Percentiles rank a stretch among this genome's conserved stretches.
Evolutionary conservation across 2,329 filamentous ascomycete genomes (phyloP).

Genomic region (Xylariales sp.): DNA sequence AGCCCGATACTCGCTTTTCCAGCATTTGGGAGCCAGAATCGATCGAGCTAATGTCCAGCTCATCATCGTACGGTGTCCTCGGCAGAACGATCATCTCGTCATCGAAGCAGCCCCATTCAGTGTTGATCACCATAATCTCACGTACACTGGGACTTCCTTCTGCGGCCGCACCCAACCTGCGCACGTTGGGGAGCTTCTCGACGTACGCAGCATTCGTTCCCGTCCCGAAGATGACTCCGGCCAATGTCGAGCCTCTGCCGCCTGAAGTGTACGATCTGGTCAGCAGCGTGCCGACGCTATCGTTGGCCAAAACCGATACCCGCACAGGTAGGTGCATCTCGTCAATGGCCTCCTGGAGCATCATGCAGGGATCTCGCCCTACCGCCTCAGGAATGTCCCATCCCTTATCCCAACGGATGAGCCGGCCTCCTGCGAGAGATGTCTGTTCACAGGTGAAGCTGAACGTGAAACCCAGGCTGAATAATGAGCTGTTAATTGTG

Average conservation of each 20-base stretch:
- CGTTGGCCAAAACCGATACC: constrained; percentile 72
- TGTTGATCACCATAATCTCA: constrained; percentile 77
- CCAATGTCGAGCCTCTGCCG: constrained; percentile 62
- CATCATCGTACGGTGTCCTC: constrained; percentile 62
- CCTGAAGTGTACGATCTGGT: constrained; percentile 74
- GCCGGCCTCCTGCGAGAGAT: constrained; percentile 64
- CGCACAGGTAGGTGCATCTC: constrained; percentile 62
- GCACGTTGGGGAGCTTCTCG: constrained; percentile 64
- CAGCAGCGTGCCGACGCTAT: constrained; percentile 77
- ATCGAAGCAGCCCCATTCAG: constrained; percentile 80
- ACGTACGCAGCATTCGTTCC: constrained; percentile 80
- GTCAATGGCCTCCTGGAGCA: constrained; percentile 71
- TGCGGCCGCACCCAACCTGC: constrained; percentile 44
- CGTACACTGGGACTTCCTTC: constrained; percentile 50
- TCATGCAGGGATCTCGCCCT: constrained; percentile 68
- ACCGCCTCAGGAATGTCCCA: constrained; percentile 74
- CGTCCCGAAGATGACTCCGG: constrained; percentile 78
- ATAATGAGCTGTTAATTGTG: too few species aligned
- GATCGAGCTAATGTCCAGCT: constrained; percentile 61
- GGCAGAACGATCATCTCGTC: constrained; percentile 67
- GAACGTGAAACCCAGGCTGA: constrained; percentile 26
- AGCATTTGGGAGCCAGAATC: constrained; percentile 79
- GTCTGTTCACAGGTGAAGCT: constrained; percentile 73
- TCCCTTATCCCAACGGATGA: constrained; percentile 78
- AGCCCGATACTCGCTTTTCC: constrained; percentile 76